Evolutionary conservation across 2,329 filamentous ascomycete species (phyloP).

Genomic region (Aspergillus pseudotamarii): DNA sequence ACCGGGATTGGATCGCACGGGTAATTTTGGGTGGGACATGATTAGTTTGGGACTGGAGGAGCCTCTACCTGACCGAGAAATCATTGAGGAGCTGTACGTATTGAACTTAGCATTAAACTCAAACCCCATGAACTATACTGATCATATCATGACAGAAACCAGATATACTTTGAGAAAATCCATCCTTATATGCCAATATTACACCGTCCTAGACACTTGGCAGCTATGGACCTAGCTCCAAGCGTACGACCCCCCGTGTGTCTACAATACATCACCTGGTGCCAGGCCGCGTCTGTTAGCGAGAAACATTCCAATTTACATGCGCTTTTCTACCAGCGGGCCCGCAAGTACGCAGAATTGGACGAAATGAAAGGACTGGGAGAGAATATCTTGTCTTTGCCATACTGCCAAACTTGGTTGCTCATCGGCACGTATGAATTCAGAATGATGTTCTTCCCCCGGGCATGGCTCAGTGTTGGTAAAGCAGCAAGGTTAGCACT

Average conservation of each 20-base stretch:
- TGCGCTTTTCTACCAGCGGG: conserved; percentile 85
- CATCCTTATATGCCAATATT: conserved; percentile 86
- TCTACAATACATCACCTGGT: conserved; percentile 94
- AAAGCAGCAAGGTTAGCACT: conserved; percentile 77
- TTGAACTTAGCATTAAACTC: conserved; percentile 1
- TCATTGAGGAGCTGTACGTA: conserved; percentile 79
- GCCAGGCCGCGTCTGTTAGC: conserved; percentile 79
- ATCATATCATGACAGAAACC: conserved; percentile 58
- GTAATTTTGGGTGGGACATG: conserved; percentile 78
- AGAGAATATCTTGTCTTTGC: conserved; percentile 81
- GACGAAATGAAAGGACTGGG: conserved; percentile 93
- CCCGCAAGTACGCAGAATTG: conserved; percentile 85
- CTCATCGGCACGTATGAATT: conserved; percentile 86
- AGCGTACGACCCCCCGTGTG: conserved; percentile 83
- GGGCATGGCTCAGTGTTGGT: conserved; percentile 92
- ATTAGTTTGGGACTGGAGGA: conserved; percentile 82
- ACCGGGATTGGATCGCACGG: conserved; percentile 27
- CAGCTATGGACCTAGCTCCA: conserved; percentile 86
- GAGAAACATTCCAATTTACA: conserved; percentile 81
- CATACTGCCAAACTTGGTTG: conserved; percentile 82
- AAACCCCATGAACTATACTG: conserved; percentile 1
- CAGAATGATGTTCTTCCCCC: conserved; percentile 95
- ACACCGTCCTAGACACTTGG: conserved; percentile 82
- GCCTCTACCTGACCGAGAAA: conserved; percentile 73
- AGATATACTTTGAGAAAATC: conserved; percentile 88